Percentiles rank a stretch among this genome's conserved stretches.
These are phyloP conservation scores for Sphaerulina populicola DNA, from an alignment of 2,329 filamentous ascomycete genomes.

Conservation along the genomic window DNA sequence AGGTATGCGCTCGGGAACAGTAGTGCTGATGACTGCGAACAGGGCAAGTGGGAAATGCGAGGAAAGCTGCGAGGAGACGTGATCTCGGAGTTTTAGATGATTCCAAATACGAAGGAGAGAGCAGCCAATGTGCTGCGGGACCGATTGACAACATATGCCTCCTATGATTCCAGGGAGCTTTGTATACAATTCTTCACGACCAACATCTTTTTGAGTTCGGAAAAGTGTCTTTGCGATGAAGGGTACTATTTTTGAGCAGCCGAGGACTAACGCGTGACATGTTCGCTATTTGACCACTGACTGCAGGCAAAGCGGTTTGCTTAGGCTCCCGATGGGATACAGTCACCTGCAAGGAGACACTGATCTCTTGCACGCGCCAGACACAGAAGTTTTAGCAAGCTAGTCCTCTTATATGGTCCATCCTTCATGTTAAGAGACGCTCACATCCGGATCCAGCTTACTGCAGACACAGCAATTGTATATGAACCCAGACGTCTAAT, in stretches of 20 bases:
- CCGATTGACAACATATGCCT: background rate
- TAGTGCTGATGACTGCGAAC: conserved; percentile 13
- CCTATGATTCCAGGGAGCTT: background rate
- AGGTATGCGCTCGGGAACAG: background rate
- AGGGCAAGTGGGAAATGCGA: conserved; percentile 81
- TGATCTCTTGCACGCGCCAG: background rate
- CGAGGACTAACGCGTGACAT: background rate
- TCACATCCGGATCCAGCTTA: background rate
- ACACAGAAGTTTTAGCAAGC: background rate
- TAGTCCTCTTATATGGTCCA: background rate
- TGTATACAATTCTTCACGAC: conserved; percentile 3
- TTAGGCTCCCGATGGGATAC: background rate
- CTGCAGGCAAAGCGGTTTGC: background rate
- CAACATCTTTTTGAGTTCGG: conserved; percentile 1
- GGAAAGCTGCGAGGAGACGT: conserved; percentile 83
- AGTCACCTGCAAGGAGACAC: background rate
- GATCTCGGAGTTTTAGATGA: conserved; percentile 63
- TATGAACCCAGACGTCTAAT: too few relatives aligned
- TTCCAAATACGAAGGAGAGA: background rate
- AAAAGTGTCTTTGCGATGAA: background rate
- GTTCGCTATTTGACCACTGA: background rate
- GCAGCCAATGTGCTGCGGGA: background rate
- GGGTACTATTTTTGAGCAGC: background rate
- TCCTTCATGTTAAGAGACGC: background rate
- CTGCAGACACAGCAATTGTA: background rate